phyloP scores from a whole-genome alignment of 495 filamentous ascomycete genomes.

The Aspergillus hancockii region DNA sequence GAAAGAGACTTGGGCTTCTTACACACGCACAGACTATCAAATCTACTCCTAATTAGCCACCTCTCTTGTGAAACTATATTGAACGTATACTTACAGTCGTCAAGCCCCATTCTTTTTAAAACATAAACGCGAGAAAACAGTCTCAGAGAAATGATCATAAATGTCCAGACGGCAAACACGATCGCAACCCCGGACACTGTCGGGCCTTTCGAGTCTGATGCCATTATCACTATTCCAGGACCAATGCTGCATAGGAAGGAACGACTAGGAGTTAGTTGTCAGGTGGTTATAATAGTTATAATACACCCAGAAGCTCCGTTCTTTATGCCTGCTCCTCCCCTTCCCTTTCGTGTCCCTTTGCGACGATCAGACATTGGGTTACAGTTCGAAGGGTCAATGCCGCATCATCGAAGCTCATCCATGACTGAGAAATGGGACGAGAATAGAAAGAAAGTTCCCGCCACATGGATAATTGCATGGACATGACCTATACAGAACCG shows the following conservation, averaged over 20 bases:
- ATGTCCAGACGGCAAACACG: slow-evolving; percentile 36
- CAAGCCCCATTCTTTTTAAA: slow-evolving; percentile 32
- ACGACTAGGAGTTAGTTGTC: not conserved
- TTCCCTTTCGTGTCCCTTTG: not conserved
- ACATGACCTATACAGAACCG: too few species aligned
- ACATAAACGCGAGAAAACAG: slow-evolving; percentile 40
- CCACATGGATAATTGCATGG: too few species aligned
- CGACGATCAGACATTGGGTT: not conserved
- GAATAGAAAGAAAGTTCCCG: not conserved
- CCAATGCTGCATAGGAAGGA: not conserved
- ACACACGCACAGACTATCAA: slow-evolving; percentile 40
- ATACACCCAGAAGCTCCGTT: too few species aligned
- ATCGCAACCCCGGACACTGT: slow-evolving; percentile 32
- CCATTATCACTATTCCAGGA: slow-evolving; percentile 2
- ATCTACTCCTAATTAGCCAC: slow-evolving; percentile 18
- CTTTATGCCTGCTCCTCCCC: not conserved
- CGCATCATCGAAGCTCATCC: not conserved
- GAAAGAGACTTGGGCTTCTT: slow-evolving; percentile 13
- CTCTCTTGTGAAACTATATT: not conserved
- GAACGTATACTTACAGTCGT: slow-evolving; percentile 35
- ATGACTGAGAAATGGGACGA: not conserved
- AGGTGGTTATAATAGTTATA: too few species aligned
- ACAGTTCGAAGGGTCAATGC: not conserved
- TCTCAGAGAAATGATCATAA: slow-evolving; percentile 36
- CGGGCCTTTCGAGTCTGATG: slow-evolving; percentile 31